Evolutionary conservation across 768 basidiomycete species (phyloP), one percentile per base, ranked within the genome.

Genomic region (Sporobolomyces pararoseus): DNA sequence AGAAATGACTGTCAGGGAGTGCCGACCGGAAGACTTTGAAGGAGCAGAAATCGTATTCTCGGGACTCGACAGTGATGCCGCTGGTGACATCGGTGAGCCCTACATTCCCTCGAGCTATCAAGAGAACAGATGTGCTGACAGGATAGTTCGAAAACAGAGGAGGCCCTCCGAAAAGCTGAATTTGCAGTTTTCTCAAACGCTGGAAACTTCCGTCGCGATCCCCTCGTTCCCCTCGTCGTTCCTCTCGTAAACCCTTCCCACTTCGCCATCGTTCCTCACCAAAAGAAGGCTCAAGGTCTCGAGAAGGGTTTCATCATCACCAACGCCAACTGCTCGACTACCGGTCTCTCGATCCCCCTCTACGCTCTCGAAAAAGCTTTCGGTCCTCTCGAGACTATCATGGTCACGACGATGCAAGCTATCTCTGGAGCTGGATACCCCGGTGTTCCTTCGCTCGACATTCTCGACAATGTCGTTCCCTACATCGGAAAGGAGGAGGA

Each of bases 401-500:
- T 97, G 77, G 88, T 94, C 78, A 96, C 92, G 9, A 99, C 96
- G 7, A 87, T 98, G 84, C 96, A 99, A 80, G 96, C 96, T 70
- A 93, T 98, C 80, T 94, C 91, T 0, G 96, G 96, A 44, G 94
- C 86, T 0, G 96, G 96, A n/a, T 99, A 98, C 81, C 96, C 96
- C 2, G 96, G 95, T 60, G 87, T 98, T 1, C 80, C 91, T 17
- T 84, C 84, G 50, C 83, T 99, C 65, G 96, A 98, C 80, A 90
- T 97, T 79, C 76, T 96, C 73, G 96, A 98, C 82, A 98, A 98
- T 82, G 84, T 99, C 78, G 88, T 99, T 2, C 96, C 96, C 7
- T 87, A 90, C 80, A 98, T 99, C 79, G 80, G 85, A 23, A 91
- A 94, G 57, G 95, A 97, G 78, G 82, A 83, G 75, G 96, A 98